Evolutionary conservation across 1,284 basidiomycete species (phyloP), one percentile per base, ranked within the genome.

Genomic region (Polyporus tsugae): DNA sequence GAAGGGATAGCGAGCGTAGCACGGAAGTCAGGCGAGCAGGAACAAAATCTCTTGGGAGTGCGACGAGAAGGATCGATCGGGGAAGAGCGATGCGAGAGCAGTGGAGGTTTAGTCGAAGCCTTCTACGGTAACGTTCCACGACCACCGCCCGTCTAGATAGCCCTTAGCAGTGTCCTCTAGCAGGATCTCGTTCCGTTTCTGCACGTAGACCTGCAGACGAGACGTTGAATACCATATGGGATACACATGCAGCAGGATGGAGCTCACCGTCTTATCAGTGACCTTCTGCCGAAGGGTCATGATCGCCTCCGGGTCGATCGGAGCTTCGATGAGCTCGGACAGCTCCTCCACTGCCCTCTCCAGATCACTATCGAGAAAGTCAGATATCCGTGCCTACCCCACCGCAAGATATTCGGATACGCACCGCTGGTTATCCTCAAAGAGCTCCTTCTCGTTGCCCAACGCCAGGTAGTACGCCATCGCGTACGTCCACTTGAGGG

Each of bases 401-500:
- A 11, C 25, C 11, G 9, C 22, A 15, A 25, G 64, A 49, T 10
- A 41, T 36, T 67, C 74, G 53, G 35, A 60, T 15, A 72, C 83
- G 38, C 71, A 91, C 92, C 94, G 87, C 82, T 99, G 97, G 78
- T 99, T 99, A 81, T 98, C 97, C 81, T 99, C 97, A 75, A 97
- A 99, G 59, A 99, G 83, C 78, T 96, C 95, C 79, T 98, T 99
- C 87, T 95, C 87, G 79, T 98, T 99, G 74, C 95, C 91, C 77
- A 89, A 91, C 67, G 90, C 88, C 41, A 94, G 85, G 74, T 98
- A 99, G 83, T 96, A 99, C 15, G 97, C 97, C 97, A 99, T 98
- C n/a, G 95, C 94, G 78, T 99, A 99, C 19, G 97, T 99, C 97
- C 98, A 99, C 82, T 99, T 99, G 71, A 99, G 89, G 55, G 97